Conservation (phyloP, 1,284 basidiomycete species). For the Baeospora myosura region DNA sequence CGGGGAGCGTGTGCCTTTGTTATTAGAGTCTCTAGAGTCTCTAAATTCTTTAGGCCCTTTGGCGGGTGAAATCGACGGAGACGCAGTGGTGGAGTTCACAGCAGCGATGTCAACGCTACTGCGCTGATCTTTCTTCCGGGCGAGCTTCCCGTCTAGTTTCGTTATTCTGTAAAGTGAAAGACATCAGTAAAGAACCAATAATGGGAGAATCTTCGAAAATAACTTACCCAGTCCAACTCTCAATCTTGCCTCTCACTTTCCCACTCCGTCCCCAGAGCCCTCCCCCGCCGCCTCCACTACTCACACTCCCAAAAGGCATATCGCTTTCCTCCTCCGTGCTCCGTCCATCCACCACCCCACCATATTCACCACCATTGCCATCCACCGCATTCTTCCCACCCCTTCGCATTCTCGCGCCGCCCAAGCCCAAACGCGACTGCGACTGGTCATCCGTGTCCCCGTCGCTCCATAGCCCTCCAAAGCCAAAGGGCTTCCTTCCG, state of each 20-base stretch:
- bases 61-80: background rate
- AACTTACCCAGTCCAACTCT: constrained; percentile 61
- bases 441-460: constrained; percentile 27
- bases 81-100: background rate
- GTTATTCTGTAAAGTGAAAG: background rate
- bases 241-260: constrained; percentile 60
- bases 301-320: constrained; percentile 18
- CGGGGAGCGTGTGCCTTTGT: no score
- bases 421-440: constrained; percentile 17
- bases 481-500: background rate
- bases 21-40: no score
- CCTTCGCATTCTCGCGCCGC: constrained; percentile 16
- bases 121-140: background rate
- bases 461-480: constrained; percentile 19
- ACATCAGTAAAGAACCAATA: background rate
- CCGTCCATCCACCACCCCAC: constrained; percentile 31
- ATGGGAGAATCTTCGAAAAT: no score
- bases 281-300: constrained; percentile 13
- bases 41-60: no score
- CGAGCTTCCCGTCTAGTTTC: constrained; percentile 2
- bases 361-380: constrained; percentile 15
- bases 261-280: constrained; percentile 44
- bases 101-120: background rate
- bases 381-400: constrained; percentile 11
- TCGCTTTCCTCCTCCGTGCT: constrained; percentile 34